A percentile compares a stretch with the other conserved stretches of the same genome.
Conservation (phyloP, 2,329 filamentous ascomycete genomes). For the Fusarium ambrosium region DNA sequence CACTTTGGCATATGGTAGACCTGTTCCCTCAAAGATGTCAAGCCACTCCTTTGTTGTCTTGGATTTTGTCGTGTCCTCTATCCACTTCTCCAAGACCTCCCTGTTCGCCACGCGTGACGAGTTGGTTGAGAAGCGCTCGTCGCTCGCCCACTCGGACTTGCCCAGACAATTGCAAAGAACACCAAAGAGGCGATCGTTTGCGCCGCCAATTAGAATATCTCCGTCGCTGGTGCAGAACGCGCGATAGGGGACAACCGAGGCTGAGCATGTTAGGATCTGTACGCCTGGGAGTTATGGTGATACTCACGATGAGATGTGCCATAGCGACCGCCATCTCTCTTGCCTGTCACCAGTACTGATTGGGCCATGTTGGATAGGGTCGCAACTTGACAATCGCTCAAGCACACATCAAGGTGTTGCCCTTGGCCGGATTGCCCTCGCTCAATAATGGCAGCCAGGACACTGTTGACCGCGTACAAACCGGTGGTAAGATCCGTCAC, state of each 20-base stretch:
- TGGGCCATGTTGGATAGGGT: slow-evolving; percentile 94
- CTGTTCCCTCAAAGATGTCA: slow-evolving; percentile 83
- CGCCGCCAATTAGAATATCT: slow-evolving; percentile 75
- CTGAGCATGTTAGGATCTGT: slow-evolving; percentile 56
- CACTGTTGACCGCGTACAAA: slow-evolving; percentile 91
- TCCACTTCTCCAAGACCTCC: slow-evolving; percentile 79
- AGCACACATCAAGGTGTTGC: slow-evolving; percentile 89
- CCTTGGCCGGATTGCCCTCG: slow-evolving; percentile 80
- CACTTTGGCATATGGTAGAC: slow-evolving; percentile 90
- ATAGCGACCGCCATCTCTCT: slow-evolving; percentile 90
- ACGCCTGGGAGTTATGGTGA: not conserved
- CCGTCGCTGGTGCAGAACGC: slow-evolving; percentile 81
- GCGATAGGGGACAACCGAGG: slow-evolving; percentile 95
- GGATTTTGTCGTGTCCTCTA: slow-evolving; percentile 78
- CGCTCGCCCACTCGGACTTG: slow-evolving; percentile 68
- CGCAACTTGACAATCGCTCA: slow-evolving; percentile 96
- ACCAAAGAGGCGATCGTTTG: slow-evolving; percentile 76
- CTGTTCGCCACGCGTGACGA: slow-evolving; percentile 75
- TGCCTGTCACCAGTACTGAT: slow-evolving; percentile 86
- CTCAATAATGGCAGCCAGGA: slow-evolving; percentile 88
- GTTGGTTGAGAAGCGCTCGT: slow-evolving; percentile 71
- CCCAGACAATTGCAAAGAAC: slow-evolving; percentile 72
- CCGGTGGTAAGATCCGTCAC: slow-evolving; percentile 96
- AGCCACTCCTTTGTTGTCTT: slow-evolving; percentile 91
- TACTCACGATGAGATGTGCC: slow-evolving; percentile 88